These are phyloP conservation scores for Amanita rubescens DNA, from an alignment of 768 basidiomycete species.

Conservation along the genomic window DNA sequence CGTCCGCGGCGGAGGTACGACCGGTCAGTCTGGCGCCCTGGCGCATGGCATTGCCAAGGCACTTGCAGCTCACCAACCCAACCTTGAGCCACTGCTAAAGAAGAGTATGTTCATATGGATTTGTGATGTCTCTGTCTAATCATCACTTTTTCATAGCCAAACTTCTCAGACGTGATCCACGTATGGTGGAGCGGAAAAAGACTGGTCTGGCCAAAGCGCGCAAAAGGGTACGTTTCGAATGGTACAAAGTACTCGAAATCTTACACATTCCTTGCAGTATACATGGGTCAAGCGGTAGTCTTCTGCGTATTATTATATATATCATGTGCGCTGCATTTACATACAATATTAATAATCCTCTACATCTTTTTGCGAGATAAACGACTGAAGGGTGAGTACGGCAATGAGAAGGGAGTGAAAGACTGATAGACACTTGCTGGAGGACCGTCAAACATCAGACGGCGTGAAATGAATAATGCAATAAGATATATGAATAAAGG, in stretches of 20 bases:
- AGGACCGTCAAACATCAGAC: background rate
- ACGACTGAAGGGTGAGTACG: background rate
- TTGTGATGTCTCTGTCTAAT: conserved; percentile 1
- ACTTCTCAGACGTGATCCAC: conserved; percentile 83
- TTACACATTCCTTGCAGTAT: conserved; percentile 41
- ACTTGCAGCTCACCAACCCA: conserved; percentile 63
- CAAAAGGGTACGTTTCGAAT: conserved; percentile 61
- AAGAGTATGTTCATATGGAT: conserved; percentile 46
- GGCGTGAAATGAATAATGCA: conserved; percentile 3
- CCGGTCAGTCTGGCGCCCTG: conserved; percentile 87
- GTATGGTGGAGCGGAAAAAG: conserved; percentile 99
- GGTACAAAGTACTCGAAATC: conserved; percentile 1
- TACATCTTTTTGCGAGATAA: conserved; percentile 5
- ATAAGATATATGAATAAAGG: conserved; percentile 4
- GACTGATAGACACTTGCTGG: background rate
- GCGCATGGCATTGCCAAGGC: conserved; percentile 72
- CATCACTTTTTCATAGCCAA: conserved; percentile 47
- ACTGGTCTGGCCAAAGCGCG: conserved; percentile 88
- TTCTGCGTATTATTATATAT: conserved; percentile 5
- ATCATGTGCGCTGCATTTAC: background rate
- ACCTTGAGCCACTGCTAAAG: conserved; percentile 55
- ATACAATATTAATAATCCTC: conserved; percentile 11
- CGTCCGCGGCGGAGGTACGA: conserved; percentile 81
- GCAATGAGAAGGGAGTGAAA: background rate
- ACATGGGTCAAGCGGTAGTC: conserved; percentile 93